Conservation (phyloP, 2,329 filamentous ascomycete species). For the Sarocladium strictum region DNA sequence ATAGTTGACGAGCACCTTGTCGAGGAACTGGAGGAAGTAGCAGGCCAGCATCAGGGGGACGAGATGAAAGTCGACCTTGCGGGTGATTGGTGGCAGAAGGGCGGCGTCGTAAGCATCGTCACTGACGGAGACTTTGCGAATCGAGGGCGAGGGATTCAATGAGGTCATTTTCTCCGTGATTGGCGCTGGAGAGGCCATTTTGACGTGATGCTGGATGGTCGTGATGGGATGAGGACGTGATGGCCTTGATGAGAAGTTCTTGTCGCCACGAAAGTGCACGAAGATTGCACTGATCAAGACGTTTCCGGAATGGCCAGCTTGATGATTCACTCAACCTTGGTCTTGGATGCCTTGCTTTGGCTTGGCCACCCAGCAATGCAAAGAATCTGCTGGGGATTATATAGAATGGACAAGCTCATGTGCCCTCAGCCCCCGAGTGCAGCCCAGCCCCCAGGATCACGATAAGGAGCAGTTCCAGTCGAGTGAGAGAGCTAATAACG, state of each 20-base stretch:
- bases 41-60: conserved; percentile 21
- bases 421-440: not conserved
- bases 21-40: conserved; percentile 22
- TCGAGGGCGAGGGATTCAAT: not conserved
- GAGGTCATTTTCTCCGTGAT: conserved; percentile 8
- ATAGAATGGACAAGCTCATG: not conserved
- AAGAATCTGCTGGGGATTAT: not conserved
- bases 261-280: too few species aligned
- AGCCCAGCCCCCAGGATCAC: too few species aligned
- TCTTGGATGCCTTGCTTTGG: too few species aligned
- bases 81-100: conserved; percentile 10
- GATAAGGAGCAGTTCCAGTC: too few species aligned
- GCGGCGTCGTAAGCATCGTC: not conserved
- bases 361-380: too few species aligned
- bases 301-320: too few species aligned
- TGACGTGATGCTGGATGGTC: not conserved
- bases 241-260: not conserved
- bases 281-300: too few species aligned
- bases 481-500: too few species aligned
- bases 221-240: not conserved
- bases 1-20: conserved; percentile 23
- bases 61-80: conserved; percentile 20
- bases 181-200: not conserved
- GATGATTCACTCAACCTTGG: too few species aligned
- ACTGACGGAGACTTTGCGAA: not conserved